Evolutionary conservation across 2,329 filamentous ascomycete species (phyloP), one percentile per base, ranked within the genome.

Genomic region (Pseudopithomyces chartarum): DNA sequence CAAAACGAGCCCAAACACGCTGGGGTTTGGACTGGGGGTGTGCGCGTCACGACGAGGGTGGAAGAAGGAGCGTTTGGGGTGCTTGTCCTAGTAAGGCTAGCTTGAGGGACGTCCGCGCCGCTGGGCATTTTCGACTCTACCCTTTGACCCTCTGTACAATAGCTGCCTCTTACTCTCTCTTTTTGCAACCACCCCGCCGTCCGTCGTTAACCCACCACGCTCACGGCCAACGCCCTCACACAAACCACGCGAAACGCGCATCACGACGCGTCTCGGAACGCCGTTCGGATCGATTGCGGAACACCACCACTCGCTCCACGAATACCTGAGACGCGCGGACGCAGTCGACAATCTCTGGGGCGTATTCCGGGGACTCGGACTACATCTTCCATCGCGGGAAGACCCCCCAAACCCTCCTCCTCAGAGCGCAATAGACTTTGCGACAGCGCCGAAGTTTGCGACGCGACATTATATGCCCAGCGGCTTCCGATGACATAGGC

Each of bases 1-100:
- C 79, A 80, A 68, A 87, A 87, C 68, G 82, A 90, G 87, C 85
- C 85, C 82, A 87, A 86, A 81, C 83, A 90, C 76, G 80, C 77
- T 70, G 76, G 75, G 73, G 65, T 78, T 78, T 74, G 66, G 64
- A 60, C 62, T 65, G 62, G 62, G 61, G 65, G 54, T 59, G 57
- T 57, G 65, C 65, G 73, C 67, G 69, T 50, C 64, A 68, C 65
- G 54, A 60, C 48, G 53, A 46, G 55, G n/a, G 61, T 68, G 69
- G 62, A 55, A 58, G 53, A 57, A 62, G 61, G 62, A 70, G 67
- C 66, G 58, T 62, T 63, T 63, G 60, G 62, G 64, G 59, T 56
- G 62, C 66, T 65, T 65, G 58, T 51, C 67, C 69, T 20, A 61
- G 62, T 60, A 42, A 45, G 63, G 65, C 60, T 69, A 62, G 64